Evolutionary conservation across 192 early-diverging fungal genomes (phyloP), one percentile per base, ranked within the genome.

Genomic region (Bifiguratus adelaidae): DNA sequence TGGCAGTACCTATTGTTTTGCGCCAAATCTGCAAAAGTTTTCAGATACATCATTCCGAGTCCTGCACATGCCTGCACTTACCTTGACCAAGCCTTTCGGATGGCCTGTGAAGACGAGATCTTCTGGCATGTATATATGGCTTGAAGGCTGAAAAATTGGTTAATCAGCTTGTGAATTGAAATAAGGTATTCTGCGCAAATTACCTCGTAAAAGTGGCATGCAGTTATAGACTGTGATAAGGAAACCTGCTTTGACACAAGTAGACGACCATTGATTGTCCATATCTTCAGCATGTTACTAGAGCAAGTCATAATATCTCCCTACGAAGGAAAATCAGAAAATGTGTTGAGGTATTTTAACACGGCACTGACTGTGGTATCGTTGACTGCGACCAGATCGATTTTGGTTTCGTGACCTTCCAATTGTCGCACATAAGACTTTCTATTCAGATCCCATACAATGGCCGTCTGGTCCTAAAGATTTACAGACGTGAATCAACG

Each of bases 371-470:
- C 73, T n/a, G 77, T 80, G 1, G 68, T 63, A 29, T 82, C 76
- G 49, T 79, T 77, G 13, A 82, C 65, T 1, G 60, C 47, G 16
- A 76, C 66, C 25, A 73, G 47, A 0, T 69, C 54, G 12, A 82
- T 58, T 21, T 62, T 62, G 40, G 57, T 56, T 34, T 78, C 72
- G 34, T 80, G 71, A n/a, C 62, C 57, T 13, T 48, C 47, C 1
- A 82, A 40, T 13, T 71, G 68, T n/a, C 73, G 61, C 21, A 82
- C 76, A 50, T 78, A 82, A 21, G 67, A 73, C 54, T 67, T 57
- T 41, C 79, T 63, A 25, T 82, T 82, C 30, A 82, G 48, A 55
- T 82, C 79, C 79, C 79, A 82, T 6, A 82, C 45, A 41, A 82
- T 73, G 7, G 64, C 71, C 18, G 69, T 74, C 51, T 70, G 67